These are phyloP conservation scores for Neofusicoccum sp. DNA, from an alignment of 2,329 filamentous ascomycete species.

Conservation along the genomic window DNA sequence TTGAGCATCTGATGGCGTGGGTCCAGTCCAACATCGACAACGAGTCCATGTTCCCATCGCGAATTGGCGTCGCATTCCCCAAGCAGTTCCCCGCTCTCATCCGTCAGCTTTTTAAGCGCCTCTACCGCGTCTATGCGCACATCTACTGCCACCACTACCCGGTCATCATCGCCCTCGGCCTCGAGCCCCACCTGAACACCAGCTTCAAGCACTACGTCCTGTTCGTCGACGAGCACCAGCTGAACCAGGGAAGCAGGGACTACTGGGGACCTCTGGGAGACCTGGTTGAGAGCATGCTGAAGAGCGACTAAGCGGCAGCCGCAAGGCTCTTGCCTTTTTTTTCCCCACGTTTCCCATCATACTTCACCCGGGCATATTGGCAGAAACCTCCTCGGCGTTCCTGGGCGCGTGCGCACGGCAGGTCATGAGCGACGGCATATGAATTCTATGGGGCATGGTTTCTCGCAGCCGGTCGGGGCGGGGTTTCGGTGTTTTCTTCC, in stretches of 20 bases:
- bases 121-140: constrained; percentile 97
- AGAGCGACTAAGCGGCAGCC: constrained; percentile 67
- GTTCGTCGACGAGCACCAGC: constrained; percentile 93
- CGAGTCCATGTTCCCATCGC: constrained; percentile 90
- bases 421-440: constrained; percentile 1
- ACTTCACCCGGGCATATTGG: constrained; percentile 9
- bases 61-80: constrained; percentile 93
- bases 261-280: constrained; percentile 97
- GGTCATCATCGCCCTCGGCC: constrained; percentile 88
- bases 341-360: neutral
- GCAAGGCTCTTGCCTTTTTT: neutral
- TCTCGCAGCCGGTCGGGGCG: neutral
- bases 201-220: constrained; percentile 99
- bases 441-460: constrained; percentile 2
- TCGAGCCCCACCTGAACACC: constrained; percentile 97
- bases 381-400: constrained; percentile 8
- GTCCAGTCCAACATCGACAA: constrained; percentile 95
- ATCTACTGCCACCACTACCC: constrained; percentile 99
- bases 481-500: neutral
- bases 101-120: constrained; percentile 98
- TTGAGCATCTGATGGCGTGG: constrained; percentile 97
- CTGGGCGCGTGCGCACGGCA: constrained; percentile 3
- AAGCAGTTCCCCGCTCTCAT: constrained; percentile 88
- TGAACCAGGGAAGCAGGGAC: constrained; percentile 85
- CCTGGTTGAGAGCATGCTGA: constrained; percentile 95